These are phyloP conservation scores for Medicago arabica DNA, from an alignment of 306 rosid species.

Conservation along the genomic window DNA sequence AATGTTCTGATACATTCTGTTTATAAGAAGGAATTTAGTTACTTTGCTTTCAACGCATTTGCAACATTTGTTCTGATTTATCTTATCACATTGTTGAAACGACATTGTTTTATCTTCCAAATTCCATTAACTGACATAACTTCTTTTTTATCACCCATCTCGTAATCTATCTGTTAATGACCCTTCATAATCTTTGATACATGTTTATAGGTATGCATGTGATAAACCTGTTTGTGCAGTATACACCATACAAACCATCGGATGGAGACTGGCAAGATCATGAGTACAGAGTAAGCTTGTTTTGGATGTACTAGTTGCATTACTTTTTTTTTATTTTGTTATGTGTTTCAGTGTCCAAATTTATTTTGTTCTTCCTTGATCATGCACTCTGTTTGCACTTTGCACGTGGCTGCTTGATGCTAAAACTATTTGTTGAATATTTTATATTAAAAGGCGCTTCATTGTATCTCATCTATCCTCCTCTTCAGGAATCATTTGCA, in stretches of 20 bases:
- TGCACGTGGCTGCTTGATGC: neutral
- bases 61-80: slow-evolving; percentile 16
- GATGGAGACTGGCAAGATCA: slow-evolving; percentile 89
- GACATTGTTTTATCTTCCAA: slow-evolving; percentile 13
- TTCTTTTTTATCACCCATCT: slow-evolving; percentile 25
- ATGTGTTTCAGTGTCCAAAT: neutral
- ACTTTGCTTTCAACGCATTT: slow-evolving; percentile 36
- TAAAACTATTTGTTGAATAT: slow-evolving; percentile 21
- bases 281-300: slow-evolving; percentile 69
- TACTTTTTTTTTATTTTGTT: neutral
- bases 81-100: slow-evolving; percentile 1
- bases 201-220: slow-evolving; percentile 80
- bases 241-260: slow-evolving; percentile 81
- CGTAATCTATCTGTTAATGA: slow-evolving; percentile 16
- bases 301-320: slow-evolving; percentile 32
- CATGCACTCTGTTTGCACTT: neutral
- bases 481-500: slow-evolving; percentile 71
- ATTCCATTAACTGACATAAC: slow-evolving; percentile 7
- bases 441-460: slow-evolving; percentile 2
- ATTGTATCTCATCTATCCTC: slow-evolving; percentile 31
- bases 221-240: slow-evolving; percentile 85
- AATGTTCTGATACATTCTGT: slow-evolving; percentile 22
- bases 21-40: slow-evolving; percentile 2
- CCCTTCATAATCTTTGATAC: slow-evolving; percentile 26
- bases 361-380: slow-evolving; percentile 30